Conservation (phyloP, 345 rosid genomes). For the Gossypium stocksii region DNA sequence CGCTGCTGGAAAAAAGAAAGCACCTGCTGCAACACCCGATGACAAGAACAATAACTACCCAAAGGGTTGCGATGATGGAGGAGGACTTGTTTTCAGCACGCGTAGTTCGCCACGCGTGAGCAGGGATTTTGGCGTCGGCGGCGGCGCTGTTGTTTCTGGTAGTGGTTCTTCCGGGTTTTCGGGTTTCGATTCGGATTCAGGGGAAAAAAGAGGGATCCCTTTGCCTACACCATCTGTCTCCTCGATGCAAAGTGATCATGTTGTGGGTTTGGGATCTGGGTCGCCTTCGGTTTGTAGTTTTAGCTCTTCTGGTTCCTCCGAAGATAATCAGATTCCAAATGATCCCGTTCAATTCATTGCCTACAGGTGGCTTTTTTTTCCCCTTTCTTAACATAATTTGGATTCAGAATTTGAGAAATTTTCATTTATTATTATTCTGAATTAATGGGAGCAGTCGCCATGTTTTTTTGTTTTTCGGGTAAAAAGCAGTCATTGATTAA, state of each 20-base stretch:
- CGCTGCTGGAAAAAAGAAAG: constrained; percentile 21
- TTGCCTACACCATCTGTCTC: constrained; percentile 61
- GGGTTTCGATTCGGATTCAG: constrained; percentile 70
- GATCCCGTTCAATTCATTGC: constrained; percentile 39
- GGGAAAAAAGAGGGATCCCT: constrained; percentile 59
- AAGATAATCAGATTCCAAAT: constrained; percentile 45
- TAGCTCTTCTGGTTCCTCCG: constrained; percentile 83
- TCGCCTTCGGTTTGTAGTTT: constrained; percentile 69
- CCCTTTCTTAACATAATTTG: not conserved
- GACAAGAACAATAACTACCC: constrained; percentile 23
- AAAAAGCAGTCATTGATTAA: not conserved
- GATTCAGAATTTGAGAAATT: not conserved
- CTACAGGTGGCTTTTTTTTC: constrained; percentile 38
- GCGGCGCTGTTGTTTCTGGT: constrained; percentile 19
- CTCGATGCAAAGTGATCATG: constrained; percentile 36
- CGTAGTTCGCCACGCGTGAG: constrained; percentile 49
- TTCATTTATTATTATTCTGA: not conserved
- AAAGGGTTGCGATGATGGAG: constrained; percentile 33
- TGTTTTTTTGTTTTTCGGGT: not conserved
- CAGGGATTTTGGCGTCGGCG: constrained; percentile 31
- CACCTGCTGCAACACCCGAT: constrained; percentile 1
- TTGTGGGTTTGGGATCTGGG: constrained; percentile 46
- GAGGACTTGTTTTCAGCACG: constrained; percentile 4
- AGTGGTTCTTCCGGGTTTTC: constrained; percentile 55
- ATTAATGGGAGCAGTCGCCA: not conserved